Base-by-base conservation (phyloP, 352 stramenopile genomes). In the Pythium diclinum region DNA sequence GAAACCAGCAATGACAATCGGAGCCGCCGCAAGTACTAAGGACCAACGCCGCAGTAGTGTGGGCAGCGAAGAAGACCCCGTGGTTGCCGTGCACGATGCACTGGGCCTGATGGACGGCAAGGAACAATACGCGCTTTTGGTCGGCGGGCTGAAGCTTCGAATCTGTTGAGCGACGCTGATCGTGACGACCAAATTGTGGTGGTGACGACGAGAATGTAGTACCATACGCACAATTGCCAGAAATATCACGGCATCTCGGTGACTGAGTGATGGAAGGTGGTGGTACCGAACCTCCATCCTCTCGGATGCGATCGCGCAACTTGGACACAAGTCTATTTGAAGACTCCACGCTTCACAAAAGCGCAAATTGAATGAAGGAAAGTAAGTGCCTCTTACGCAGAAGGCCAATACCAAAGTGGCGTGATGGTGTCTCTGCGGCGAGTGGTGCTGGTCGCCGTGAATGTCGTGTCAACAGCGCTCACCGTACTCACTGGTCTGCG, bases 401-500 rank as follows among this genome's bases (percentile, higher is more conserved):
- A 2, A 28, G 25, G 25, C 25, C 2, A 28, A 28, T 28, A 28
- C 25, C 25, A 17, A 17, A 5, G 36, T 17, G 36, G 16, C 36
- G 36, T 17, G 10, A 49, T 49, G 42, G 42, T 49, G 42, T 28
- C 42, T 7, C 42, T 49, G n/a, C 42, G n/a, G 6, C 42, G 42
- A 13, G 17, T 23, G 42, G 16, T 49, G n/a, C 42, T 49, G 16
- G 16, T 28, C 17, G 23, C 9, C 17, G 14, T 78, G 38, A 83
- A 83, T 61, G 42, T 81, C 30, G 68, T 71, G 33, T 83, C 75
- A 3, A 79, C 75, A 17, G 44, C 67, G 3, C 67, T 86, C 51
- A 83, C 75, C 1, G 48, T 86, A 25, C 69, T 81, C 51, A 78
- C 77, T 51, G 78, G 76, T 25, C 59, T 86, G 9, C 74, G 67